A percentile compares a stretch with the other conserved stretches of the same genome.
phyloP scores from a whole-genome alignment of 441 rosid genomes.

The Flueggea neowawraea region DNA sequence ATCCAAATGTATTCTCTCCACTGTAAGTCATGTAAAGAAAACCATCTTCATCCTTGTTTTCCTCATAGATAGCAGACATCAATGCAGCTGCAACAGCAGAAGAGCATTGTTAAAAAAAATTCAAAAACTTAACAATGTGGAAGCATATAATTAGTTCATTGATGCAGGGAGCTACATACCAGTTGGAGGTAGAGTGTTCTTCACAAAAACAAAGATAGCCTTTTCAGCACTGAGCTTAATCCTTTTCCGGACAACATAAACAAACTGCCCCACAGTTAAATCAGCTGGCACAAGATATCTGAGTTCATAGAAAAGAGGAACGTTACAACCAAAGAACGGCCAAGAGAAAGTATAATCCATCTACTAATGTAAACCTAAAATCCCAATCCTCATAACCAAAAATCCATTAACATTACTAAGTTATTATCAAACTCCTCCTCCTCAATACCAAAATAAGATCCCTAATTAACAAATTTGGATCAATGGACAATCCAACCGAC shows the following conservation, averaged over 20 bases:
- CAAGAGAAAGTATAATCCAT: not conserved
- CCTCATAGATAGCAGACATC: conserved; percentile 93
- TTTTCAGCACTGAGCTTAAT: conserved; percentile 93
- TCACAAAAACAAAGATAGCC: conserved; percentile 89
- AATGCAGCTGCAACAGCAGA: conserved; percentile 54
- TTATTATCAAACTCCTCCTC: no score
- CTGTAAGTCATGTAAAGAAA: conserved; percentile 97
- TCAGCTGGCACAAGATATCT: conserved; percentile 99
- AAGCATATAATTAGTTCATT: not conserved
- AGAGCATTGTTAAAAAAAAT: not conserved
- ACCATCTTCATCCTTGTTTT: conserved; percentile 95
- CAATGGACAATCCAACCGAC: no score
- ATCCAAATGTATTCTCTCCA: conserved; percentile 96
- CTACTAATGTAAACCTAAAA: not conserved
- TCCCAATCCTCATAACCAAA: no score
- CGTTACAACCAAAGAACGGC: conserved; percentile 1
- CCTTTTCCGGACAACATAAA: conserved; percentile 92
- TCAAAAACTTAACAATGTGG: not conserved
- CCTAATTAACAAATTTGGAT: no score
- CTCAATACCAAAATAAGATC: no score
- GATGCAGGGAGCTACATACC: conserved; percentile 35
- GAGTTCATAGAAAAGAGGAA: conserved; percentile 4
- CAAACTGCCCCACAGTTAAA: conserved; percentile 92
- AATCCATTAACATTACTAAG: no score
- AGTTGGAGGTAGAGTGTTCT: conserved; percentile 78